phyloP scores from a whole-genome alignment of 441 rosid species.

The Adansonia rubrostipa region DNA sequence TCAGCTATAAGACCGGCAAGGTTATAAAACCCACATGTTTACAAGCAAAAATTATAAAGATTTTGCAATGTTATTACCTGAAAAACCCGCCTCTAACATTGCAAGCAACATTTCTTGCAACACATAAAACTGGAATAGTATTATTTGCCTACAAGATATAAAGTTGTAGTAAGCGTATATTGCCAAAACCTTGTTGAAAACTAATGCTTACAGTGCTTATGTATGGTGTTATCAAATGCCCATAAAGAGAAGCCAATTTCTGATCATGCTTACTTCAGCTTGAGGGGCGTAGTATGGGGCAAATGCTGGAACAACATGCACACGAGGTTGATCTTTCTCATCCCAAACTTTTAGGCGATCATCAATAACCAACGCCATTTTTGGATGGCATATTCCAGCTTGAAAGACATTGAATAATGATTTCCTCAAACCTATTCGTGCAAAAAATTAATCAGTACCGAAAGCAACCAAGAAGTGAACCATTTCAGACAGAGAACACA shows the following conservation, averaged over 20 bases:
- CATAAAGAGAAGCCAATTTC: slow-evolving; percentile 31
- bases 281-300: slow-evolving; percentile 97
- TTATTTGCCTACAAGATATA: slow-evolving; percentile 67
- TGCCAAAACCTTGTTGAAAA: neutral
- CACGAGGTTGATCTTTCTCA: slow-evolving; percentile 95
- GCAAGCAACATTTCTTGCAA: slow-evolving; percentile 96
- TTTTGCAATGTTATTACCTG: slow-evolving; percentile 62
- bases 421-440: slow-evolving; percentile 66
- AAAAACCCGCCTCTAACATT: slow-evolving; percentile 94
- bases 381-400: slow-evolving; percentile 89
- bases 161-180: slow-evolving; percentile 33
- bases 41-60: too few species aligned
- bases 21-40: neutral
- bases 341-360: slow-evolving; percentile 98
- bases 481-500: neutral
- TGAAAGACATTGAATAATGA: slow-evolving; percentile 86
- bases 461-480: slow-evolving; percentile 16
- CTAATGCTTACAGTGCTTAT: neutral
- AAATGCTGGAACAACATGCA: slow-evolving; percentile 98
- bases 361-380: slow-evolving; percentile 95
- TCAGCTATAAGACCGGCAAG: slow-evolving; percentile 22
- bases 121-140: slow-evolving; percentile 77
- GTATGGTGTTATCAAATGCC: slow-evolving; percentile 21
- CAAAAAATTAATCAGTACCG: neutral
- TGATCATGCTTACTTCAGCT: slow-evolving; percentile 72